These are phyloP conservation scores for Catunica adiposa DNA, from an alignment of 2,329 filamentous ascomycete species.

Conservation along the genomic window DNA sequence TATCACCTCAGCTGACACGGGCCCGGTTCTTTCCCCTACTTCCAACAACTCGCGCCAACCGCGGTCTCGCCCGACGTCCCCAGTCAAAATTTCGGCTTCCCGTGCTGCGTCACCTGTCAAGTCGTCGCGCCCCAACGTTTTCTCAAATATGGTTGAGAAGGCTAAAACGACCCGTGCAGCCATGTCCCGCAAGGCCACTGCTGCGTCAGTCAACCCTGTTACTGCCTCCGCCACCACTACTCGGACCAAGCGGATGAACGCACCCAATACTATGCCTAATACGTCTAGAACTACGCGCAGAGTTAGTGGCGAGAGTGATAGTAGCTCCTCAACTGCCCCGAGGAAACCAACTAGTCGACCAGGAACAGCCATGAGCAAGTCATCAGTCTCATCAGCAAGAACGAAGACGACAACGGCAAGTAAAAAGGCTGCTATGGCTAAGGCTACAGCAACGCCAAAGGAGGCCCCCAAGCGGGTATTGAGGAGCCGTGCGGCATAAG, in stretches of 20 bases:
- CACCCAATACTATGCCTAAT: conserved; percentile 25
- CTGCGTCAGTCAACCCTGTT: conserved; percentile 28
- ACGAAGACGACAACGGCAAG: conserved; percentile 37
- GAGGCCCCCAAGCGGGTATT: conserved; percentile 37
- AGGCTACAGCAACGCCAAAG: conserved; percentile 31
- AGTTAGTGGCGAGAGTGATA: conserved; percentile 46
- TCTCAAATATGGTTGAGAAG: conserved; percentile 44
- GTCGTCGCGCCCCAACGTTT: conserved; percentile 22
- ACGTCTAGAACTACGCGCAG: conserved; percentile 36
- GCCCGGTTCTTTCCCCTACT: conserved; percentile 61
- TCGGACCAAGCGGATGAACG: conserved; percentile 18
- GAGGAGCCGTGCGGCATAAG: conserved; percentile 29
- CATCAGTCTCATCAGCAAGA: conserved; percentile 7
- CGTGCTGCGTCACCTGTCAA: conserved; percentile 25
- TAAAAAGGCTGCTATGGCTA: conserved; percentile 31
- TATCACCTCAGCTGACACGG: conserved; percentile 26
- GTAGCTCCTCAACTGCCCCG: conserved; percentile 47
- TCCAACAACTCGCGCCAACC: conserved; percentile 61
- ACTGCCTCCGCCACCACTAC: conserved; percentile 27
- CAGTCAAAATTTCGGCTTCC: conserved; percentile 16
- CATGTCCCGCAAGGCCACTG: conserved; percentile 31
- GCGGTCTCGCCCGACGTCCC: conserved; percentile 11
- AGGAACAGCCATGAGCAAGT: conserved; percentile 26
- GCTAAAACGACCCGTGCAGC: conserved; percentile 38
- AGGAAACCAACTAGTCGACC: conserved; percentile 29